Conservation (phyloP, 257 asterid genomes). For the Haberlea rhodopensis region DNA sequence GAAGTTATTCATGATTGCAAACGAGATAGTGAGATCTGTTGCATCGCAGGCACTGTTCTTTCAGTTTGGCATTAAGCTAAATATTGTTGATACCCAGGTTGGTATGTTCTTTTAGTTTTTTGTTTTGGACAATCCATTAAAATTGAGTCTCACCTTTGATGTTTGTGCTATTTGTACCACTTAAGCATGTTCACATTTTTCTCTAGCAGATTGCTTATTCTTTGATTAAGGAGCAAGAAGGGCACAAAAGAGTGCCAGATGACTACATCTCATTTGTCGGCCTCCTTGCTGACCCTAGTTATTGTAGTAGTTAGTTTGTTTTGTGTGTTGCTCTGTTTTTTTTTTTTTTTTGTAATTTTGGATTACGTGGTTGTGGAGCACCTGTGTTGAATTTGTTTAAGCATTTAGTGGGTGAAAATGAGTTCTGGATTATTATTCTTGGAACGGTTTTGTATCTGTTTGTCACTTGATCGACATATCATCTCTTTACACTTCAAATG, state of each 20-base stretch:
- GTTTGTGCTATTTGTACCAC: constrained; percentile 18
- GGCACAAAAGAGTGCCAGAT: constrained; percentile 54
- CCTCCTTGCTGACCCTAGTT: constrained; percentile 88
- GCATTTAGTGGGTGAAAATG: not conserved
- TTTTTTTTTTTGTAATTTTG: constrained; percentile 10
- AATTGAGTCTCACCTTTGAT: constrained; percentile 8
- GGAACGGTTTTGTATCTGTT: not conserved
- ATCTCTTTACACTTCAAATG: no score
- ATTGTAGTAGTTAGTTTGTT: constrained; percentile 60
- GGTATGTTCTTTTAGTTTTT: constrained; percentile 25
- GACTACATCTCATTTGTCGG: constrained; percentile 91
- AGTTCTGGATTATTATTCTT: not conserved
- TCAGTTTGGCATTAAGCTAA: constrained; percentile 88
- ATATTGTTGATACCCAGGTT: constrained; percentile 96
- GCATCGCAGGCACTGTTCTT: constrained; percentile 79
- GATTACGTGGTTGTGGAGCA: constrained; percentile 3
- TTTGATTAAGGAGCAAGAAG: constrained; percentile 94
- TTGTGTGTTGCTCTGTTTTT: no score
- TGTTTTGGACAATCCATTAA: constrained; percentile 11
- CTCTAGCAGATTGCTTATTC: constrained; percentile 83
- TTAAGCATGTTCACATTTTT: constrained; percentile 20
- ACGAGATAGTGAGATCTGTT: constrained; percentile 98
- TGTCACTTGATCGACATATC: not conserved
- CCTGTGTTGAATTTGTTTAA: constrained; percentile 8
- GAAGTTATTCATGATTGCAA: constrained; percentile 99